A percentile compares a stretch with the other conserved stretches of the same genome.
phyloP scores from a whole-genome alignment of 352 stramenopile genomes.

The Thraustochytrium striatum region DNA sequence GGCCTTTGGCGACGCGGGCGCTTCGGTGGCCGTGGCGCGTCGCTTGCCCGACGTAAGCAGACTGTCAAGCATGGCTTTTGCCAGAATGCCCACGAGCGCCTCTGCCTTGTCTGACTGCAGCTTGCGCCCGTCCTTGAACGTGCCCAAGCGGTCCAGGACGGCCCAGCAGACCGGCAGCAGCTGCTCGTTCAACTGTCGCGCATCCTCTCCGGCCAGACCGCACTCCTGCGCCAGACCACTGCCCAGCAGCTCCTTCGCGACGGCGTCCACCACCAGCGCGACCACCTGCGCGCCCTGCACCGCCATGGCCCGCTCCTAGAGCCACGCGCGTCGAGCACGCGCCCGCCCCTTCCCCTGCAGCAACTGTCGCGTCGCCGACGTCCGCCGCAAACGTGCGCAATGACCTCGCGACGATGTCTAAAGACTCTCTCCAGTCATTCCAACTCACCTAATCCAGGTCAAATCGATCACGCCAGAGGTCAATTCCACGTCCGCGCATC shows the following conservation, averaged over 20 bases:
- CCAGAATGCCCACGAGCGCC: conserved; percentile 17
- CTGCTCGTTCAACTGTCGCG: background rate
- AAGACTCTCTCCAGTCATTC: no score
- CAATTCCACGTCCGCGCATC: no score
- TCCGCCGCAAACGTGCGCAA: no score
- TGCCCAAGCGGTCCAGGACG: background rate
- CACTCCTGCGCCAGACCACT: background rate
- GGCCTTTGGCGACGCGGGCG: background rate
- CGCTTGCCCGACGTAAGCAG: background rate
- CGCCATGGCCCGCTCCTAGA: no score
- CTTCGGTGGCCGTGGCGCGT: background rate
- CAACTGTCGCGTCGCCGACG: no score
- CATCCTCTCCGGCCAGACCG: background rate
- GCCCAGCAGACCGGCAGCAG: background rate
- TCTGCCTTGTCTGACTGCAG: background rate
- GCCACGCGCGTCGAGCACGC: no score
- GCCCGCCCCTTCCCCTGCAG: no score
- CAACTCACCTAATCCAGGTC: no score
- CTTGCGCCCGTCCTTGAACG: background rate
- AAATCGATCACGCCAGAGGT: no score
- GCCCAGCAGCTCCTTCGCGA: background rate
- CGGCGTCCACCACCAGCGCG: background rate
- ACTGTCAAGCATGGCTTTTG: conserved; percentile 2
- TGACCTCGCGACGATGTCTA: no score
- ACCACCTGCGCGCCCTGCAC: no score